These are phyloP conservation scores for Elsinoe perseae DNA, from an alignment of 2,329 filamentous ascomycete genomes.

Conservation along the genomic window DNA sequence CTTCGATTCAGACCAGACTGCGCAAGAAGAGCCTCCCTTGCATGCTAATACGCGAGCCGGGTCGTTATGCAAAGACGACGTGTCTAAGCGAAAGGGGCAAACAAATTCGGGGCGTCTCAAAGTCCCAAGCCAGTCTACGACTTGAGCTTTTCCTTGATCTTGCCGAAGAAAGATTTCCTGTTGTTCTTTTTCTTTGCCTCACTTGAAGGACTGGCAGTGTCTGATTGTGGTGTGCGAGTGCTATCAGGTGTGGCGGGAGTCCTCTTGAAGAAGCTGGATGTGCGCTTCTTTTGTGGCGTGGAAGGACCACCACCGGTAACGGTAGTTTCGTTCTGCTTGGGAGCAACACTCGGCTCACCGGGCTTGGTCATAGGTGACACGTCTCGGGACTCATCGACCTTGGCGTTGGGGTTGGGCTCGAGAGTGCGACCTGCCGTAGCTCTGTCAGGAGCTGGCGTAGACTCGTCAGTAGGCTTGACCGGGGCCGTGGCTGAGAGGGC, in stretches of 20 bases:
- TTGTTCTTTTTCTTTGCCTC: constrained; percentile 39
- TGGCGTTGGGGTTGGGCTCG: constrained; percentile 16
- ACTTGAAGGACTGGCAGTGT: constrained; percentile 23
- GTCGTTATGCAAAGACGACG: neutral
- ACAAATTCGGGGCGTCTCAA: neutral
- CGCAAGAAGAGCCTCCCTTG: neutral
- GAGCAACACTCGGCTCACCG: constrained; percentile 14
- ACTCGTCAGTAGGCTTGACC: constrained; percentile 20
- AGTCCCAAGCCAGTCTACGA: constrained; percentile 17
- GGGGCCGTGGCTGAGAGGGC: constrained; percentile 32
- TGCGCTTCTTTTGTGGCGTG: constrained; percentile 18
- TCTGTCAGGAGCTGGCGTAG: constrained; percentile 20
- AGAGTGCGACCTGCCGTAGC: constrained; percentile 14
- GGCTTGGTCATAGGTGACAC: constrained; percentile 35
- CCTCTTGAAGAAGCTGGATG: constrained; percentile 17
- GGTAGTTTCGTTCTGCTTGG: constrained; percentile 24
- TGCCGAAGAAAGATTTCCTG: constrained; percentile 41
- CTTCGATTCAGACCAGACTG: neutral
- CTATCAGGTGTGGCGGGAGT: constrained; percentile 18
- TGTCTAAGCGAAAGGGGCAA: neutral
- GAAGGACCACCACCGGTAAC: constrained; percentile 21
- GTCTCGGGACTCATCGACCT: constrained; percentile 32
- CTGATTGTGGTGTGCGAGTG: constrained; percentile 17
- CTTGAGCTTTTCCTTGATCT: constrained; percentile 43
- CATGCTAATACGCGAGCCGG: neutral